A percentile compares a stretch with the other conserved stretches of the same genome.
These are phyloP conservation scores for Garcia nutans DNA, from an alignment of 345 rosid genomes.

Conservation along the genomic window DNA sequence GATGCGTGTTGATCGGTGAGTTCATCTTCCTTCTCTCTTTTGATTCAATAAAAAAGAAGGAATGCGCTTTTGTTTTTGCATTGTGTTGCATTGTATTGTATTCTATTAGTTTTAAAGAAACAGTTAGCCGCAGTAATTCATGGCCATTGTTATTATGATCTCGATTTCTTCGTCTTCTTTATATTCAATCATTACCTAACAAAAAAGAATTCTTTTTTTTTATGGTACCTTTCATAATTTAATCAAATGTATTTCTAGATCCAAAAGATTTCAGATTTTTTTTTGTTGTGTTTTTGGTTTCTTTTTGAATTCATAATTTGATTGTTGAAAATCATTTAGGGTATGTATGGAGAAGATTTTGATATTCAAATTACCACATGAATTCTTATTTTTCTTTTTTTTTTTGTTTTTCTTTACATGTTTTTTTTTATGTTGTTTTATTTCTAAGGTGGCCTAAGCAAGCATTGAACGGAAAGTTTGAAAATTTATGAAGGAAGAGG, in stretches of 20 bases:
- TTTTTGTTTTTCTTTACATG: not conserved
- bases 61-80: not conserved
- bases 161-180: not conserved
- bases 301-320: not conserved
- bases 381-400: not conserved
- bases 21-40: not conserved
- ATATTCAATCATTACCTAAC: too few species aligned
- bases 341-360: not conserved
- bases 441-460: not conserved
- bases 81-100: too few species aligned
- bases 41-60: not conserved
- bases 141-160: not conserved
- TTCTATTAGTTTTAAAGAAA: too few species aligned
- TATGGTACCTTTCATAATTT: too few species aligned
- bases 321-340: not conserved
- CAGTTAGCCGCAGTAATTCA: too few species aligned
- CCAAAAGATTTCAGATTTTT: not conserved
- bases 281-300: too few species aligned
- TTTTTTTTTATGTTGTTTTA: not conserved
- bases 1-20: not conserved
- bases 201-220: too few species aligned
- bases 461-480: not conserved
- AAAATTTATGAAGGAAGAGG: slow-evolving; percentile 21
- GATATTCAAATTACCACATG: not conserved
- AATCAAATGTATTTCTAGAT: not conserved